phyloP scores from a whole-genome alignment of 495 filamentous ascomycete genomes.

The Talaromyces nanjingensis region DNA sequence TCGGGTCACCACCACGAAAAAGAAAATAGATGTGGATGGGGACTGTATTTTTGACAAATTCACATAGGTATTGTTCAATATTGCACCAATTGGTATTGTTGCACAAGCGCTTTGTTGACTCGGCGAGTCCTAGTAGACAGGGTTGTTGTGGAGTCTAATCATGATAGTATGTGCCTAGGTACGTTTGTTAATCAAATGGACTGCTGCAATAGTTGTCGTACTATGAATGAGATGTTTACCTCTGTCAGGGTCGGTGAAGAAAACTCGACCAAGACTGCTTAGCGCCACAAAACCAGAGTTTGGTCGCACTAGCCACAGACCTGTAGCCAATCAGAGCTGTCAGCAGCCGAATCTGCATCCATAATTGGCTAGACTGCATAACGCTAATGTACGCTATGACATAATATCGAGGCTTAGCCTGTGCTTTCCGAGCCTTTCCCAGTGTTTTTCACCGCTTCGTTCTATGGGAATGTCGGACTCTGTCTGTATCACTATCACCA shows the following conservation, averaged over 20 bases:
- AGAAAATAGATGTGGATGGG: background rate
- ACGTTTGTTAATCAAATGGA: too few species aligned
- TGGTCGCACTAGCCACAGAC: slow-evolving; percentile 1
- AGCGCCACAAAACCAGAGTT: background rate
- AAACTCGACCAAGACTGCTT: background rate
- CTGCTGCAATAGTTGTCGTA: background rate
- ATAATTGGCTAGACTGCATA: background rate
- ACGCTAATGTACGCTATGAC: background rate
- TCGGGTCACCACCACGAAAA: background rate
- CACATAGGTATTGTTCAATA: background rate
- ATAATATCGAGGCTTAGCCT: slow-evolving; percentile 1
- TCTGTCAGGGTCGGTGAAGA: slow-evolving; percentile 9
- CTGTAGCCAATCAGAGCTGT: background rate
- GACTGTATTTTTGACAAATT: background rate
- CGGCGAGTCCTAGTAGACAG: background rate
- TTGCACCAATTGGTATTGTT: background rate
- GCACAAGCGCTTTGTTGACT: slow-evolving; percentile 1
- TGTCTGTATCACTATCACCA: background rate
- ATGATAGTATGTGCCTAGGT: background rate
- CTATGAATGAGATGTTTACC: background rate
- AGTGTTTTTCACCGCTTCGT: background rate
- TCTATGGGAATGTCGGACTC: background rate
- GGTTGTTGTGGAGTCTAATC: background rate
- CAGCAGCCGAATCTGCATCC: background rate
- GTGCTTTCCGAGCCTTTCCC: background rate